A percentile compares a stretch with the other conserved stretches of the same genome.
These are phyloP conservation scores for Mrakia gelida DNA, from an alignment of 768 basidiomycete species.

Conservation along the genomic window DNA sequence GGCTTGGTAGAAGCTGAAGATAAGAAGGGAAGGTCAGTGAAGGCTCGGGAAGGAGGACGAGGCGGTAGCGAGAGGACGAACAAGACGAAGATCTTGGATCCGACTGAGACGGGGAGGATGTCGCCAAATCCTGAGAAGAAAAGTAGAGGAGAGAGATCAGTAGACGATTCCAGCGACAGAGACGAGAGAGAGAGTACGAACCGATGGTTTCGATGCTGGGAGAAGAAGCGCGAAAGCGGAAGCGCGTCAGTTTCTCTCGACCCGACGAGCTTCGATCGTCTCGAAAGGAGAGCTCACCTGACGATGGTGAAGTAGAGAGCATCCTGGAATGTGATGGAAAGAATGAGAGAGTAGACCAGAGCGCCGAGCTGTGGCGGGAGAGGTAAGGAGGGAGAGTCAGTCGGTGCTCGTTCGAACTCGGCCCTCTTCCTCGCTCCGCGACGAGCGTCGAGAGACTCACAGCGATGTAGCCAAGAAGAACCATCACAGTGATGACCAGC, in stretches of 20 bases:
- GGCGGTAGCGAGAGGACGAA: slow-evolving; percentile 46
- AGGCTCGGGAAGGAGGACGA: neutral
- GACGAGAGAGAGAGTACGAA: neutral
- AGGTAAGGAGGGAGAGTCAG: too few species aligned
- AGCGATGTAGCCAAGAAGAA: slow-evolving; percentile 67
- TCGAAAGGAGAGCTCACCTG: slow-evolving; percentile 40
- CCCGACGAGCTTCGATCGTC: slow-evolving; percentile 36
- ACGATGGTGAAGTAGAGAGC: slow-evolving; percentile 67
- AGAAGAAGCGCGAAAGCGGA: neutral
- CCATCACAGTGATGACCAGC: slow-evolving; percentile 72
- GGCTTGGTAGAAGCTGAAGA: neutral
- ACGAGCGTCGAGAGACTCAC: neutral
- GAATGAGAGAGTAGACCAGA: slow-evolving; percentile 54
- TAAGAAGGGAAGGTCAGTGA: neutral
- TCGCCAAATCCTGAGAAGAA: slow-evolving; percentile 59
- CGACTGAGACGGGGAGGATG: slow-evolving; percentile 54
- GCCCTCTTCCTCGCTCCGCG: too few species aligned
- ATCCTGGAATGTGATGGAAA: slow-evolving; percentile 60
- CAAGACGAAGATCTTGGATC: slow-evolving; percentile 58
- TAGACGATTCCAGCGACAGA: too few species aligned
- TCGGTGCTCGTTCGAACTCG: too few species aligned
- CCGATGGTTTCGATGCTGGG: slow-evolving; percentile 4
- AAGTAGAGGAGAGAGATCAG: too few species aligned
- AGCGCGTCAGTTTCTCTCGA: neutral
- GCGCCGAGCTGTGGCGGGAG: slow-evolving; percentile 63